Conservation (phyloP, 352 stramenopile genomes). For the Pythium sp. region DNA sequence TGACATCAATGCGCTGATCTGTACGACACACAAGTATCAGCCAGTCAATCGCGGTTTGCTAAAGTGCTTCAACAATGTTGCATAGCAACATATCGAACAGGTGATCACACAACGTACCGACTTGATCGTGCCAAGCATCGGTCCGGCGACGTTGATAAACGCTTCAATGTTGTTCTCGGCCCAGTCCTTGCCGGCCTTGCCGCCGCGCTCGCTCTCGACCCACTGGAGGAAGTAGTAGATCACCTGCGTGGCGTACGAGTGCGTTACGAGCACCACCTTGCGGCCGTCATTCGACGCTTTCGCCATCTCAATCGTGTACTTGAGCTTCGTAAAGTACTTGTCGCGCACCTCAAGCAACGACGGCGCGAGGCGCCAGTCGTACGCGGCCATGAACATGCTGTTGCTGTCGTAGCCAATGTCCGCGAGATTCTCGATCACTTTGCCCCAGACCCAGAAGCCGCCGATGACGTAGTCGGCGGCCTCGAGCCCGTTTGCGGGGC, state of each 20-base stretch:
- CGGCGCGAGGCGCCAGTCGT: conserved; percentile 85
- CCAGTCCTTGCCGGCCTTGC: conserved; percentile 89
- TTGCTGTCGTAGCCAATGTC: conserved; percentile 93
- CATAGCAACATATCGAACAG: background rate
- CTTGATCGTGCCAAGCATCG: conserved; percentile 92
- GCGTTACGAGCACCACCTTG: conserved; percentile 91
- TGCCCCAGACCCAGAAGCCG: conserved; percentile 94
- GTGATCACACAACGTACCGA: conserved; percentile 20
- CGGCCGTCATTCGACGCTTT: conserved; percentile 52
- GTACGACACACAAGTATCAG: background rate
- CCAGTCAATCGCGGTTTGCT: background rate
- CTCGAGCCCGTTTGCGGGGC: conserved; percentile 85
- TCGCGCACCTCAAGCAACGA: conserved; percentile 75
- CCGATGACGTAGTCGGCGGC: conserved; percentile 93
- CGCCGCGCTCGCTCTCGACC: conserved; percentile 87
- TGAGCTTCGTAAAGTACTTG: conserved; percentile 92
- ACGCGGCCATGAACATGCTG: conserved; percentile 85
- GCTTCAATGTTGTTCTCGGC: conserved; percentile 90
- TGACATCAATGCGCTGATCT: conserved; percentile 88
- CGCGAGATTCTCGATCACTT: conserved; percentile 88
- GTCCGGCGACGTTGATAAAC: conserved; percentile 94
- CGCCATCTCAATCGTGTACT: conserved; percentile 90
- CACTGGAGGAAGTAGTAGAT: conserved; percentile 95
- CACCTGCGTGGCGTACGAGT: conserved; percentile 92
- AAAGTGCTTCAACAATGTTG: background rate